Conservation (phyloP, 768 basidiomycete genomes). For the Collybiopsis luxurians region DNA sequence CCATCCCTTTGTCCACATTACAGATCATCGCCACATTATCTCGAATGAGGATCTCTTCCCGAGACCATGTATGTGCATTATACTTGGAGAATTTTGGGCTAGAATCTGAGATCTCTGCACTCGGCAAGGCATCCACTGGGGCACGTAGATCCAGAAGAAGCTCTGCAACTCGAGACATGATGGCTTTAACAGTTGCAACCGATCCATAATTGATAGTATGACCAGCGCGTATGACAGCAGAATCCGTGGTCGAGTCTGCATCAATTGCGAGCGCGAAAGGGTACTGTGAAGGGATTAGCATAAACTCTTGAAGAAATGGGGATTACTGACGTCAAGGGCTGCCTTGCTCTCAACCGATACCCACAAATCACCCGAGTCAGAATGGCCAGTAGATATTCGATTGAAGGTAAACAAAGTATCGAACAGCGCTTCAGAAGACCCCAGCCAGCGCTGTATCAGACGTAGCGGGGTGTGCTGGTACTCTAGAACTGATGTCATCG, state of each 20-base stretch:
- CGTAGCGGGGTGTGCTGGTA: slow-evolving; percentile 8
- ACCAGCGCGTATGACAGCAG: neutral
- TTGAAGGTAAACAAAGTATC: slow-evolving; percentile 8
- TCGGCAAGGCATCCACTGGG: neutral
- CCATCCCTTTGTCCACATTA: neutral
- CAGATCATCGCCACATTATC: slow-evolving; percentile 1
- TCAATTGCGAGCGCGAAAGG: slow-evolving; percentile 6
- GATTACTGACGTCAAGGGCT: neutral
- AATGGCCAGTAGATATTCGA: neutral
- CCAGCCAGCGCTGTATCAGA: slow-evolving; percentile 7
- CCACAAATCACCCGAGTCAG: neutral
- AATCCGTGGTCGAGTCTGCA: neutral
- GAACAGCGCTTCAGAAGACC: slow-evolving; percentile 6
- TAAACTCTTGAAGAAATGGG: neutral
- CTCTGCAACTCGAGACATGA: slow-evolving; percentile 1
- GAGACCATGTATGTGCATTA: slow-evolving; percentile 1
- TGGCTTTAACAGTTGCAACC: neutral
- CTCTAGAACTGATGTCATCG: neutral
- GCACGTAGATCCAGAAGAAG: neutral
- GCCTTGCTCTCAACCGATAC: slow-evolving; percentile 6
- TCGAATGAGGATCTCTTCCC: slow-evolving; percentile 2
- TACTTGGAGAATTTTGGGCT: neutral
- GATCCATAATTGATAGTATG: neutral
- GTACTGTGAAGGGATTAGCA: neutral
- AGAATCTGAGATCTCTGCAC: neutral